Conservation (phyloP, 106 monocot species). For the Dioscorea alata region DNA sequence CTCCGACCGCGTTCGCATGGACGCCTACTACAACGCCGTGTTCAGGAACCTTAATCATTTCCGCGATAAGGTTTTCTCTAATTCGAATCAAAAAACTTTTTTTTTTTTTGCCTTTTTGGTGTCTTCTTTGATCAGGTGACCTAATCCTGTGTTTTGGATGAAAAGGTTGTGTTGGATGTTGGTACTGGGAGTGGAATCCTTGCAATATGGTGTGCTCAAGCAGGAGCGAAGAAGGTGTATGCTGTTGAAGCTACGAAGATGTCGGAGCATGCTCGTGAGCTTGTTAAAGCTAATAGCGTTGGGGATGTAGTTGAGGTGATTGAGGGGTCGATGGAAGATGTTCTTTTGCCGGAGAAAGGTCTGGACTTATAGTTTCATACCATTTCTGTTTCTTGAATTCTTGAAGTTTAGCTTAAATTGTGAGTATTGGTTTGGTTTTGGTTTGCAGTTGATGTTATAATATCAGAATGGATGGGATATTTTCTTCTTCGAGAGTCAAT, state of each 20-base stretch:
- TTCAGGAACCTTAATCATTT: conserved; percentile 82
- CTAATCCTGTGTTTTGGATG: too few species aligned
- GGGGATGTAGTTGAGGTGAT: conserved; percentile 78
- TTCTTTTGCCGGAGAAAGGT: conserved; percentile 89
- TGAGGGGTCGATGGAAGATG: conserved; percentile 87
- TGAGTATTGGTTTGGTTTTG: conserved; percentile 1
- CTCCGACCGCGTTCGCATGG: conserved; percentile 91
- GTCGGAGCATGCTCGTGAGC: conserved; percentile 79
- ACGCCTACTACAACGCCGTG: conserved; percentile 84
- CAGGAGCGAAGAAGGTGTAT: conserved; percentile 88
- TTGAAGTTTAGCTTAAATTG: neutral
- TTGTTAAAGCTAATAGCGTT: conserved; percentile 61
- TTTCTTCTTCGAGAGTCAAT: conserved; percentile 93
- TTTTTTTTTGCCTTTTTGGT: too few species aligned
- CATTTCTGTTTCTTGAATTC: neutral
- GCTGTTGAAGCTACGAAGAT: conserved; percentile 98
- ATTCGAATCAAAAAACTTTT: too few species aligned
- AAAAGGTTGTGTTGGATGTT: conserved; percentile 81
- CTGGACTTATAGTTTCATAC: neutral
- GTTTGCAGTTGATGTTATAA: conserved; percentile 86
- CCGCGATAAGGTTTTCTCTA: conserved; percentile 42
- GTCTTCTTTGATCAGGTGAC: too few species aligned
- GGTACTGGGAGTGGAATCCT: conserved; percentile 98
- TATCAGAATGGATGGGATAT: conserved; percentile 99
- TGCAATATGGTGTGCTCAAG: conserved; percentile 93